Evolutionary conservation across 345 rosid species (phyloP), one percentile per base, ranked within the genome.

Genomic region (Tarenaya hassleriana): DNA sequence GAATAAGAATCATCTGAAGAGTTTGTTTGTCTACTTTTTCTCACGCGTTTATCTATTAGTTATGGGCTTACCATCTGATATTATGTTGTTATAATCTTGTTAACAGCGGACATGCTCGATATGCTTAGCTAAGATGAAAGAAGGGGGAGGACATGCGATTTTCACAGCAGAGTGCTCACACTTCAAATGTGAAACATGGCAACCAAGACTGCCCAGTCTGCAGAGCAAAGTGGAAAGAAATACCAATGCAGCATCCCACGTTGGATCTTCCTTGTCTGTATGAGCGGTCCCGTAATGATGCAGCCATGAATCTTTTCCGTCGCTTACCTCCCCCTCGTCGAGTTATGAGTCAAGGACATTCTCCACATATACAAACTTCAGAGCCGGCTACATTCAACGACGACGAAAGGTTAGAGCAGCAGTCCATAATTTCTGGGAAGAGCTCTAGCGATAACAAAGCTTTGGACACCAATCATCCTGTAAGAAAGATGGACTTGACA

Each of bases 131-230:
- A 85, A 83, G 75, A 83, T 92, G 76, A 88, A 87, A 65, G 86
- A 83, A 72, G 82, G 94, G 55, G 84, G 64, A 7, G 96, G 95
- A 10, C 98, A 81, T 13, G 98, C 96, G 8, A 72, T 92, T 52
- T 91, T 91, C 71, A 91, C 94, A 1, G 95, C 98, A 11, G 96
- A 91, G 58, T 91, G 96, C 60, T 81, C 95, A 0, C 98, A 88
- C 56, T 66, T 83, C 95, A 5, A 88, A 80, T 56, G 95, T 83
- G 52, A 82, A 85, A 62, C 78, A 84, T 18, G 91, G 91, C 14
- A 88, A 83, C 77, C 90, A 76, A 71, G 76, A 78, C 37, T 92
- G 96, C 63, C 96, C 96, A 1, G 86, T 92, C 57, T 92, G 98
- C 64, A 64, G 91, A 55, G 83, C 88, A 1, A 85, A 79, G 63